Base-by-base conservation (phyloP, 169 alveolate species). In the Besnoitia besnoiti region DNA sequence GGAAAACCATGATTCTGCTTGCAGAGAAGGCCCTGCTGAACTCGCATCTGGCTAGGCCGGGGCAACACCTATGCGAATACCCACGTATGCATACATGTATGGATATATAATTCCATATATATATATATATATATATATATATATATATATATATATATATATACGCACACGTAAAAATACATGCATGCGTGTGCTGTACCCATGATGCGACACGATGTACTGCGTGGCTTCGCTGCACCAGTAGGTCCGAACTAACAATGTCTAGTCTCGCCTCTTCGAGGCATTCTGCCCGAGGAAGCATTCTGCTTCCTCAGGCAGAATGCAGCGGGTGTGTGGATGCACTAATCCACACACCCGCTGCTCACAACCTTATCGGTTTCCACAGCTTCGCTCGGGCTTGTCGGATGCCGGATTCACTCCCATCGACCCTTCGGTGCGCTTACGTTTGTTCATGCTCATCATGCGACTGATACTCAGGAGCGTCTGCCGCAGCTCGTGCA, bases 371-470 rank as follows among this genome's bases (percentile, higher is more conserved):
- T n/a, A n/a, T n/a, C n/a, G n/a, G n/a, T n/a, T n/a, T n/a, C n/a
- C n/a, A n/a, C n/a, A n/a, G n/a, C n/a, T n/a, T n/a, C n/a, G n/a
- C n/a, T n/a, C n/a, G n/a, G n/a, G n/a, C n/a, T n/a, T n/a, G n/a
- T n/a, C n/a, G n/a, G n/a, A n/a, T n/a, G n/a, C n/a, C n/a, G n/a
- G n/a, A n/a, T n/a, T n/a, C n/a, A n/a, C n/a, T n/a, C n/a, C n/a
- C n/a, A n/a, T 42, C 21, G 82, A 30, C 82, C 12, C 46, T 33
- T 33, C 19, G 79, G 42, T 62, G 79, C n/a, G 33, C 93, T 61
- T 37, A 89, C 93, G 76, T 40, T 61, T 89, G 75, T 87, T 89
- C 93, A 89, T 89, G 47, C 73, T 40, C 82, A 89, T 47, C 93
- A 89, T 89, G 46, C 88, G 59, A 55, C 50, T 39, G 62, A 79